Percentiles rank a stretch among this genome's conserved stretches.
Evolutionary conservation across 2,329 filamentous ascomycete species (phyloP).

Genomic region (Colletotrichum melonis): DNA sequence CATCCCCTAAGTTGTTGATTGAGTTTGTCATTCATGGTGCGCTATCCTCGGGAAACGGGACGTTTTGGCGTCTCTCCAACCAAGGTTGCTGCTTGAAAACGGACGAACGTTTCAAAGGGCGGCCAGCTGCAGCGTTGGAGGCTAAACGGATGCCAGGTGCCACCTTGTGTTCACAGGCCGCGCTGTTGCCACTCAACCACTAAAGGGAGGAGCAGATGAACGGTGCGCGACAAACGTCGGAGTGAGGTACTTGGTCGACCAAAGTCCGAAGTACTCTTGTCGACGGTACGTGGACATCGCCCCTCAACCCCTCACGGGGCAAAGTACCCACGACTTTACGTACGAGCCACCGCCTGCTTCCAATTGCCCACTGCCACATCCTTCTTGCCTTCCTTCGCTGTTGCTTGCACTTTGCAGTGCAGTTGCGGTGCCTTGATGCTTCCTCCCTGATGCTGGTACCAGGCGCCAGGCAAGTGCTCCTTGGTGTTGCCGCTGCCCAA

Average conservation of each 20-base stretch:
- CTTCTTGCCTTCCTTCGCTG: background rate
- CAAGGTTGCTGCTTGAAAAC: slow-evolving; percentile 6
- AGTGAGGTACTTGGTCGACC: background rate
- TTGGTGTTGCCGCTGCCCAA: slow-evolving; percentile 8
- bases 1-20: background rate
- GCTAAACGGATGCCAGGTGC: background rate
- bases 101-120: slow-evolving; percentile 4
- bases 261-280: background rate
- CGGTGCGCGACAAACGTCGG: background rate
- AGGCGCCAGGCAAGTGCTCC: background rate
- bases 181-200: slow-evolving; percentile 30
- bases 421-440: background rate
- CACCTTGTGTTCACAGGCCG: background rate
- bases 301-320: background rate
- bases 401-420: background rate
- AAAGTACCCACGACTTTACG: slow-evolving; percentile 25
- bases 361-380: slow-evolving; percentile 31
- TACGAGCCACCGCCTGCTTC: slow-evolving; percentile 17
- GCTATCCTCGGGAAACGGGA: slow-evolving; percentile 9
- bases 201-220: background rate
- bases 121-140: background rate
- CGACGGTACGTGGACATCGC: background rate
- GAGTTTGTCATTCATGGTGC: background rate
- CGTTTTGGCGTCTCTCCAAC: background rate
- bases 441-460: slow-evolving; percentile 1